Conservation (phyloP, 2,329 filamentous ascomycete species). For the Venturia asperata region DNA sequence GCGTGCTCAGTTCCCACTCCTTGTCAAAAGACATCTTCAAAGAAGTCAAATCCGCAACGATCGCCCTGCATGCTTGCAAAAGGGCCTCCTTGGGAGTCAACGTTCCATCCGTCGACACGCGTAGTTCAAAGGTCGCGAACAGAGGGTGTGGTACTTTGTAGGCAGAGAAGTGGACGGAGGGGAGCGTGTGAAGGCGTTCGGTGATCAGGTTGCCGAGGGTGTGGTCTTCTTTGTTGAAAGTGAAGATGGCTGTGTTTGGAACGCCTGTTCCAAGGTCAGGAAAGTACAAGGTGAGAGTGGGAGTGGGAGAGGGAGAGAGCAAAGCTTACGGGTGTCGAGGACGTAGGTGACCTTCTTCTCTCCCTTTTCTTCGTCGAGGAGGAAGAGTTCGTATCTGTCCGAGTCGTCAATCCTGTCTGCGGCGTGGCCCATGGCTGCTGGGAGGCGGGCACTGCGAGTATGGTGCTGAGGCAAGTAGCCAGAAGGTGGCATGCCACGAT, state of each 20-base stretch:
- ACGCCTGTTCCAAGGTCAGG: conserved; percentile 52
- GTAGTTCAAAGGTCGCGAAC: conserved; percentile 55
- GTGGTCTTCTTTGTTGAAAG: conserved; percentile 94
- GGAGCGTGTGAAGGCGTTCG: conserved; percentile 75
- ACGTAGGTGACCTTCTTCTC: conserved; percentile 92
- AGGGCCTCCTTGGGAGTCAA: conserved; percentile 86
- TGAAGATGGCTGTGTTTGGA: conserved; percentile 90
- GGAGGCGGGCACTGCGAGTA: background rate
- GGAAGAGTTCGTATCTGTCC: conserved; percentile 82
- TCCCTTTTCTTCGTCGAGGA: conserved; percentile 69
- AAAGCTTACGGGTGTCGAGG: conserved; percentile 74
- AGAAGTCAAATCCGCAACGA: conserved; percentile 73
- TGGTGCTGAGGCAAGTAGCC: background rate
- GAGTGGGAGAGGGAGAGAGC: background rate
- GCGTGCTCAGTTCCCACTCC: conserved; percentile 71
- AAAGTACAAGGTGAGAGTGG: conserved; percentile 13
- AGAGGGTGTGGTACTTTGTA: conserved; percentile 62
- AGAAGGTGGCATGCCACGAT: background rate
- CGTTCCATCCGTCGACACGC: conserved; percentile 84
- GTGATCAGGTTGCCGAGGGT: conserved; percentile 86
- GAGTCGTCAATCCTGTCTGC: conserved; percentile 25
- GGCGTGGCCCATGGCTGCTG: background rate
- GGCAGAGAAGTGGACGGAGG: conserved; percentile 79
- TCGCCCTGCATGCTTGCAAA: conserved; percentile 68
- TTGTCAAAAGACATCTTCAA: conserved; percentile 85